These are phyloP conservation scores for Suillus americanus DNA, from an alignment of 768 basidiomycete species.

Conservation along the genomic window DNA sequence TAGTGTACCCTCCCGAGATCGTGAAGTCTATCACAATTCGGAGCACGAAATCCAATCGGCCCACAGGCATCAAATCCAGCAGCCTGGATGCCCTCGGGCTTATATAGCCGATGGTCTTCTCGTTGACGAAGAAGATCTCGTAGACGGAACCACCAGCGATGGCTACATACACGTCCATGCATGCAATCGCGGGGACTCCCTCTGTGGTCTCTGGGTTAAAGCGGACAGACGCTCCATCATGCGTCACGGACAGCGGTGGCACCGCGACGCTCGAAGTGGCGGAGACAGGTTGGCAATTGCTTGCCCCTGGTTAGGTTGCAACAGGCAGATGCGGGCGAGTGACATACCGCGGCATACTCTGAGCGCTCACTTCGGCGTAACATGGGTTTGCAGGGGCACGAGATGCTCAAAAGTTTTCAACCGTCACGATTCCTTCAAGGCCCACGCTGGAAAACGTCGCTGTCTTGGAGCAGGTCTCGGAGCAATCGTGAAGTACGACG, in stretches of 20 bases:
- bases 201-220: constrained; percentile 6
- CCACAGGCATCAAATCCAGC: not conserved
- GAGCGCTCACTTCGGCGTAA: not conserved
- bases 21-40: not conserved
- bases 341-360: not conserved
- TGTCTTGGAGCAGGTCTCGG: not conserved
- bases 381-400: not conserved
- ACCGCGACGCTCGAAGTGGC: not conserved
- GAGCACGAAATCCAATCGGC: not conserved
- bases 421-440: not conserved
- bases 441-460: not conserved
- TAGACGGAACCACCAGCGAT: not conserved
- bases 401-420: not conserved
- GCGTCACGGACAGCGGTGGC: constrained; percentile 4
- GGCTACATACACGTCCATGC: not conserved
- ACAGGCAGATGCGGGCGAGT: not conserved
- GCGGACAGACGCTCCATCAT: constrained; percentile 4
- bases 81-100: not conserved
- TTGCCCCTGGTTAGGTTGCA: constrained; percentile 7
- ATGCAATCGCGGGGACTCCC: not conserved
- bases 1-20: not conserved
- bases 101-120: not conserved
- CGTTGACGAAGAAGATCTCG: not conserved
- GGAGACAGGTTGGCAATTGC: not conserved
- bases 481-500: not conserved